These are phyloP conservation scores for Fermentozyma sake DNA, from an alignment of 1,139 yeast genomes.

Conservation along the genomic window DNA sequence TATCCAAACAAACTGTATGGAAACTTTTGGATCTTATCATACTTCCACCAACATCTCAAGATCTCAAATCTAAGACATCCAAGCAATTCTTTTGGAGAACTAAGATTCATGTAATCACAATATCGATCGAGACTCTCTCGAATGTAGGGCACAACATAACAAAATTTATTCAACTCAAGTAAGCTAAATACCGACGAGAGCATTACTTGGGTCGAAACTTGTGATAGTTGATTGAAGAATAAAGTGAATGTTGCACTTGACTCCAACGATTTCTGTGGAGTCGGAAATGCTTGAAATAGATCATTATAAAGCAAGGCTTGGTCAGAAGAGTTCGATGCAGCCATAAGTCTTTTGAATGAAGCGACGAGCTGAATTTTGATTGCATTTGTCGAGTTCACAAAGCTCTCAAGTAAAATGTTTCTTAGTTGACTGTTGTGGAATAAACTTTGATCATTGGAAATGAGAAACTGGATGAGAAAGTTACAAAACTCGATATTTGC, in stretches of 20 bases:
- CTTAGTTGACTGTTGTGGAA: conserved; percentile 10
- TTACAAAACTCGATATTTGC: conserved; percentile 17
- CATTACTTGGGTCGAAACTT: conserved; percentile 22
- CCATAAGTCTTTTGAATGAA: conserved; percentile 6
- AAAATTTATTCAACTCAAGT: conserved; percentile 34
- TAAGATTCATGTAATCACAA: conserved; percentile 12
- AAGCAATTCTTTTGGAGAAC: conserved; percentile 22
- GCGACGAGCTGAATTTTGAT: conserved; percentile 11
- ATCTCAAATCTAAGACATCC: conserved; percentile 25
- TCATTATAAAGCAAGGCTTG: conserved; percentile 29
- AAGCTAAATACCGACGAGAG: conserved; percentile 36
- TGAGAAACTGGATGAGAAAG: conserved; percentile 12
- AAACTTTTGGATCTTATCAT: conserved; percentile 26
- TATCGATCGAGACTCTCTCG: conserved; percentile 19
- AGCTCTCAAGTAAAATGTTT: conserved; percentile 9
- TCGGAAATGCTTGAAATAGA: conserved; percentile 25
- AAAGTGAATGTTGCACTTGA: conserved; percentile 33
- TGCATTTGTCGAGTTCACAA: conserved; percentile 17
- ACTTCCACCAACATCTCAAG: conserved; percentile 40
- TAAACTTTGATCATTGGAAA: conserved; percentile 8
- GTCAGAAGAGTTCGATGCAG: conserved; percentile 3
- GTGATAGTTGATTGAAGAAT: conserved; percentile 30
- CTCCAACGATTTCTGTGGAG: conserved; percentile 37
- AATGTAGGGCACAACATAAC: conserved; percentile 28
- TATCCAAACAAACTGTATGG: conserved; percentile 39